These are phyloP conservation scores for Colletotrichum incanum DNA, from an alignment of 2,329 filamentous ascomycete genomes.

Conservation along the genomic window DNA sequence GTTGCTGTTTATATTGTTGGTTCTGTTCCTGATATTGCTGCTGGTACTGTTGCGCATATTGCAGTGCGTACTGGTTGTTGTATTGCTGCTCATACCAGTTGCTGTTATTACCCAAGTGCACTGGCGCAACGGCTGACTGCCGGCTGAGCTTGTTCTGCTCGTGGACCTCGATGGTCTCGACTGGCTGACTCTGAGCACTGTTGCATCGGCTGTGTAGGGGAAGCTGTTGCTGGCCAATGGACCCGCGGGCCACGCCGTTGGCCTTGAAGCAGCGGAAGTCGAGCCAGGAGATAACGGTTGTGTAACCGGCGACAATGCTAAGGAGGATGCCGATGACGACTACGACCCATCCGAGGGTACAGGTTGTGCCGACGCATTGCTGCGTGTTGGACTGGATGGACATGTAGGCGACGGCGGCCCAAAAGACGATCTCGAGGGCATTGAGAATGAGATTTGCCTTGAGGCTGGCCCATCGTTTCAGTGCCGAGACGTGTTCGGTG, in stretches of 20 bases:
- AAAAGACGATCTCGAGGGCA: constrained; percentile 59
- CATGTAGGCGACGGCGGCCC: constrained; percentile 52
- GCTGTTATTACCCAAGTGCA: background rate
- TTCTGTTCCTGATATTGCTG: constrained; percentile 9
- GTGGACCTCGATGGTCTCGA: constrained; percentile 9
- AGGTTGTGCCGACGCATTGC: constrained; percentile 35
- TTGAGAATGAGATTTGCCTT: constrained; percentile 60
- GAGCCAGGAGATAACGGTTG: constrained; percentile 34
- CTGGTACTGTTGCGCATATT: constrained; percentile 2
- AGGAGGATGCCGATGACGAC: constrained; percentile 32
- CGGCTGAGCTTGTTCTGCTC: background rate
- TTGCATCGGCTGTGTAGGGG: constrained; percentile 25
- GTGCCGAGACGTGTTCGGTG: constrained; percentile 52
- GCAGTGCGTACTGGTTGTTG: background rate
- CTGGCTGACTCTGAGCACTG: constrained; percentile 2
- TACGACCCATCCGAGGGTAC: constrained; percentile 36
- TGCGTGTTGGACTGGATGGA: constrained; percentile 35
- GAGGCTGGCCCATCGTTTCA: constrained; percentile 55
- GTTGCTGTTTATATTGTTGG: too few species aligned
- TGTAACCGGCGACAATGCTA: constrained; percentile 32
- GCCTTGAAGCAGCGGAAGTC: constrained; percentile 28
- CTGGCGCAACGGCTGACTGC: background rate
- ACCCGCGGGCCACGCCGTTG: constrained; percentile 27
- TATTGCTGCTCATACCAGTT: background rate
- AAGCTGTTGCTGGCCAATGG: constrained; percentile 3